phyloP scores from a whole-genome alignment of 805 yeast genomes.

The Yarrowia sp. region DNA sequence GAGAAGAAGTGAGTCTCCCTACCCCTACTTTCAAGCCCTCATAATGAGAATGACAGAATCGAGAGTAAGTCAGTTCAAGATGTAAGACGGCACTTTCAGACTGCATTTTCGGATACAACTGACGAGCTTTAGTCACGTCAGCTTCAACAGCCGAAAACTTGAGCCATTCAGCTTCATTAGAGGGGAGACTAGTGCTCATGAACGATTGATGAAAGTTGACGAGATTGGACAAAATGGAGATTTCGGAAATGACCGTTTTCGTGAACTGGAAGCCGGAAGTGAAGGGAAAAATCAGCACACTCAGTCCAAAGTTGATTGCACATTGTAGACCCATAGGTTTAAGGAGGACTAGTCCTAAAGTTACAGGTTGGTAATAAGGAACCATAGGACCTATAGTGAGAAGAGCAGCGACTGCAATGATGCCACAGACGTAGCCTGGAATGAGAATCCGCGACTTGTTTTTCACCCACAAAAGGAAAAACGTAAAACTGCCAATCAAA shows the following conservation, averaged over 20 bases:
- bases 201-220: neutral
- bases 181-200: neutral
- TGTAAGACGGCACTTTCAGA: constrained; percentile 31
- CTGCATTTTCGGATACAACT: constrained; percentile 30
- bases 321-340: neutral
- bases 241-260: neutral
- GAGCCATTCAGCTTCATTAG: neutral
- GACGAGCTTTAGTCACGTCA: neutral
- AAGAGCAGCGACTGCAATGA: neutral
- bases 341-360: neutral
- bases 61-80: constrained; percentile 4
- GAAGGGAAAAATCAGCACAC: neutral
- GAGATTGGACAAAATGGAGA: neutral
- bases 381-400: neutral
- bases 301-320: neutral
- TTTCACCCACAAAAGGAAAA: neutral
- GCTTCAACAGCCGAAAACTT: neutral
- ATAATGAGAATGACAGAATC: neutral
- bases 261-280: constrained; percentile 1
- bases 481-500: neutral
- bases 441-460: neutral
- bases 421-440: neutral
- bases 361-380: neutral
- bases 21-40: neutral
- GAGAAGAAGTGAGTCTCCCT: neutral